These are phyloP conservation scores for Phytophthora niederhauseri DNA, from an alignment of 352 stramenopile genomes.

Conservation along the genomic window DNA sequence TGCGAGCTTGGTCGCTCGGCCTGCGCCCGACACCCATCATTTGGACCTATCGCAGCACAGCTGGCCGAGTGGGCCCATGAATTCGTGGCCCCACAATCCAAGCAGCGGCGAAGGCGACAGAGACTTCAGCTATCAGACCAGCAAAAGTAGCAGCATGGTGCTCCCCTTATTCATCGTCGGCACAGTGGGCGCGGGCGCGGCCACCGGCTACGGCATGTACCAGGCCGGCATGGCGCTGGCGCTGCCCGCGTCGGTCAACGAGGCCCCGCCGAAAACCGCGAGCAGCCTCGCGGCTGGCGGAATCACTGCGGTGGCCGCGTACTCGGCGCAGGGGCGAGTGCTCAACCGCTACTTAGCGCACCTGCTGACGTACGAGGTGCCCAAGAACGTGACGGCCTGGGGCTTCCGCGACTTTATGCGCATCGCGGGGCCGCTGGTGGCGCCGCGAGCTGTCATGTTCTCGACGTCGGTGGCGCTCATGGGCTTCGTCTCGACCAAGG, in stretches of 20 bases:
- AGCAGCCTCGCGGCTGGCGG: constrained; percentile 43
- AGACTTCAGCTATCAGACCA: too few species aligned
- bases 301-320: constrained; percentile 45
- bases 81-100: constrained; percentile 21
- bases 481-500: constrained; percentile 71
- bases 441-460: constrained; percentile 68
- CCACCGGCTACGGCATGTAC: constrained; percentile 75
- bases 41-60: constrained; percentile 23
- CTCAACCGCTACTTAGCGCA: constrained; percentile 66
- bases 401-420: constrained; percentile 72
- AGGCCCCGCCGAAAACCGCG: constrained; percentile 51
- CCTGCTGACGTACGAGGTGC: constrained; percentile 75
- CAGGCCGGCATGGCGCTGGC: constrained; percentile 56
- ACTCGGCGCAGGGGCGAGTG: constrained; percentile 55
- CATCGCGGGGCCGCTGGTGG: constrained; percentile 61
- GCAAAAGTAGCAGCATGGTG: constrained; percentile 46
- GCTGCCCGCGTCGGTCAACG: constrained; percentile 32
- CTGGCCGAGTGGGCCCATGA: not conserved
- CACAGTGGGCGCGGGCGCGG: constrained; percentile 45
- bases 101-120: constrained; percentile 8
- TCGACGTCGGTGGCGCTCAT: constrained; percentile 69
- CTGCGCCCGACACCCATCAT: constrained; percentile 25
- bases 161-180: constrained; percentile 73
- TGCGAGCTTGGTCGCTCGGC: not conserved
- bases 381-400: constrained; percentile 69